Base-by-base conservation (phyloP, 2,329 filamentous ascomycete species). In the Pseudogymnoascus sp. region DNA sequence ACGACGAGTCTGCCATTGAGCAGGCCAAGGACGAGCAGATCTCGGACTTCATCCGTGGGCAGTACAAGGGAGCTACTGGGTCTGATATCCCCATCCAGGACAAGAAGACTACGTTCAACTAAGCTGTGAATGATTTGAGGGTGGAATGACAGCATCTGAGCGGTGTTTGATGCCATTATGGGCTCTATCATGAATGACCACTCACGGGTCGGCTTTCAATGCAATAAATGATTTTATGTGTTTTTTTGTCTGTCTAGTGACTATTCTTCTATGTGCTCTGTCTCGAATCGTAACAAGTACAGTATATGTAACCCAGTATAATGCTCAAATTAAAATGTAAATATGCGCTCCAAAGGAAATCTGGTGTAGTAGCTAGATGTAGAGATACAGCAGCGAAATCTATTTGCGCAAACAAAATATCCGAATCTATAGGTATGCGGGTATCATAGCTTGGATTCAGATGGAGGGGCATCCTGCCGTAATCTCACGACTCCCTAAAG, bases 11-110 rank as follows among this genome's bases (percentile, higher is more conserved):
- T 59, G 90, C 90, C 4, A 71, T 85, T 18, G 90, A 95, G 76
- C 90, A 95, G 76, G 88, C 87, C 68, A 92, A 93, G 78, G 90
- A 94, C 72, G 87, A 90, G 74, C 79, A 88, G 72, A 89, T 92
- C 68, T 85, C 83, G 29, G 87, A 91, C 72, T 87, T 82, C 73
- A 84, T 93, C 68, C 83, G 89, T 37, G 75, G 74, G 42, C 78
- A 88, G 74, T 92, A 91, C 81, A 91, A 90, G 80, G 76, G 69
- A 55, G 71, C 76, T 0, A 88, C 87, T 0, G 90, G 90, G 63
- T 83, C 76, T 5, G 89, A 92, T 6, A 72, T 92, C 60, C 85
- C 86, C 29, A 76, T 91, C 72, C 77, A 82, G 71, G 89, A 92
- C 74, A 91, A 90, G 79, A 78, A 85, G 52, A 78, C 74, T 2